phyloP scores from a whole-genome alignment of 352 stramenopile genomes.

The Globisporangium spiculum region DNA sequence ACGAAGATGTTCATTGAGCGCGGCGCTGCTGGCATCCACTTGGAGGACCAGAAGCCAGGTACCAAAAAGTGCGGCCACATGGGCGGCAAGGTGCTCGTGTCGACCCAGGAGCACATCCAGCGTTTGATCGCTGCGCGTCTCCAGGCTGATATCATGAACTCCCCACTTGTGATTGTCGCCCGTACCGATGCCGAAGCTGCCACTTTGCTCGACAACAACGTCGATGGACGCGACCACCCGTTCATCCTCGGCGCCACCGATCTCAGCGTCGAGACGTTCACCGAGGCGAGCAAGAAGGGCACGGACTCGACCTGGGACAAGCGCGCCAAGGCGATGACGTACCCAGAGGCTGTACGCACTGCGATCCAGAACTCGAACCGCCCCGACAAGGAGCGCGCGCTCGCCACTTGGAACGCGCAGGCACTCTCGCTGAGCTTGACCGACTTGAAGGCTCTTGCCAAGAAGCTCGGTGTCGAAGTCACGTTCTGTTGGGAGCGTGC shows the following conservation, averaged over 20 bases:
- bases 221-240: conserved; percentile 96
- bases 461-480: conserved; percentile 75
- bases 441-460: conserved; percentile 75
- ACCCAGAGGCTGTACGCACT: conserved; percentile 92
- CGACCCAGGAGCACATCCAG: conserved; percentile 97
- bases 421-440: conserved; percentile 71
- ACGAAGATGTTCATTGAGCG: conserved; percentile 98
- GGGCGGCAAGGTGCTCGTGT: conserved; percentile 97
- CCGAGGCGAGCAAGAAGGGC: conserved; percentile 69
- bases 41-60: conserved; percentile 98
- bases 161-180: conserved; percentile 94
- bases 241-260: conserved; percentile 97
- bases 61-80: conserved; percentile 99
- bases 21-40: conserved; percentile 96
- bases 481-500: conserved; percentile 96
- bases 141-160: conserved; percentile 95
- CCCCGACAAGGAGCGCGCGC: conserved; percentile 48
- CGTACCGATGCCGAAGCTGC: conserved; percentile 97
- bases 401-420: conserved; percentile 84
- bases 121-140: conserved; percentile 95
- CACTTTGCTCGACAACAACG: conserved; percentile 97
- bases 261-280: conserved; percentile 82
- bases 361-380: conserved; percentile 63
- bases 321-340: conserved; percentile 94
- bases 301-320: conserved; percentile 88